A percentile compares a stretch with the other conserved stretches of the same genome.
Evolutionary conservation across 1,284 basidiomycete species (phyloP).

Genomic region (Peniophora sp.): DNA sequence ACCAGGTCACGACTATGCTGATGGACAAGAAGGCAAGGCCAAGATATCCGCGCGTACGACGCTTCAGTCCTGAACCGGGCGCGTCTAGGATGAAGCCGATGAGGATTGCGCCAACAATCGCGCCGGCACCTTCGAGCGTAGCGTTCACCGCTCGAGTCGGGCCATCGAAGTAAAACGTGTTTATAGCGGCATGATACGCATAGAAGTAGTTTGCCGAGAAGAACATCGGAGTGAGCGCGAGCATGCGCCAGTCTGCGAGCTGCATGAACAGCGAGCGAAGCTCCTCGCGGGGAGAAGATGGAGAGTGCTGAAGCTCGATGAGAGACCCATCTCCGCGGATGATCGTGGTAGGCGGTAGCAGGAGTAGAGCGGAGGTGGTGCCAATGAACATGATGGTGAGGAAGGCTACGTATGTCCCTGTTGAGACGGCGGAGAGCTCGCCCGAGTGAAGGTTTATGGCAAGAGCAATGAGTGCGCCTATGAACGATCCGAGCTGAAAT

Average conservation of each 20-base stretch:
- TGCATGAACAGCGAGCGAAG: conserved; percentile 24
- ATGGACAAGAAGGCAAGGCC: no score
- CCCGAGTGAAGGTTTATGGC: conserved; percentile 31
- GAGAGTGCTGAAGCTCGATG: conserved; percentile 28
- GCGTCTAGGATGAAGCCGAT: conserved; percentile 34
- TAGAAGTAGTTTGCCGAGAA: conserved; percentile 34
- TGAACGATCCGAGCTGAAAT: conserved; percentile 44
- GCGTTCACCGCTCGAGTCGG: conserved; percentile 33
- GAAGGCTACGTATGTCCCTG: conserved; percentile 35
- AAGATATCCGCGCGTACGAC: no score
- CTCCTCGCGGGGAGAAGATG: conserved; percentile 25
- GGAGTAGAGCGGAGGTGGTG: conserved; percentile 26
- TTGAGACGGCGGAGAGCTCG: conserved; percentile 23
- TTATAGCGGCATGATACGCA: conserved; percentile 33
- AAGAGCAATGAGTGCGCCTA: conserved; percentile 42
- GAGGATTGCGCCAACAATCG: conserved; percentile 31
- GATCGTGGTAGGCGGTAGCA: conserved; percentile 29
- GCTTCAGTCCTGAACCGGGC: no score
- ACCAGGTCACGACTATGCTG: no score
- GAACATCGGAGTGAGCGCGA: conserved; percentile 33
- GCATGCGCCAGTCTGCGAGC: conserved; percentile 30
- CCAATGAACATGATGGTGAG: conserved; percentile 33
- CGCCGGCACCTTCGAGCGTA: conserved; percentile 31
- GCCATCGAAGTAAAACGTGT: conserved; percentile 28
- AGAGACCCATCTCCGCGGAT: conserved; percentile 31